Base-by-base conservation (phyloP, 2,329 filamentous ascomycete species). In the Parastagonospora nodorum region DNA sequence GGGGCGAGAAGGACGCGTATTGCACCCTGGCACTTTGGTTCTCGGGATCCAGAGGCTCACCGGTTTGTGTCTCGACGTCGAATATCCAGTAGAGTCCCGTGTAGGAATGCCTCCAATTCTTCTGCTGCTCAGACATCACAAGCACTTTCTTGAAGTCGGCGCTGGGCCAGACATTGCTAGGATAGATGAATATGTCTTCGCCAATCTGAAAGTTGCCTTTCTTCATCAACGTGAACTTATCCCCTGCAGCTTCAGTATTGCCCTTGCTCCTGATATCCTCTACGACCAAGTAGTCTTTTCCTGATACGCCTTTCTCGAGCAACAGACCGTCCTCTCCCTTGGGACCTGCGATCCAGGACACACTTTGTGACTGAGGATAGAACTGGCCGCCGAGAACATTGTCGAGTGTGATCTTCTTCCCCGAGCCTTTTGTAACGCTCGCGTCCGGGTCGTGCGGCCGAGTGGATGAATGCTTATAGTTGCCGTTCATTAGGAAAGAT, bases 41-140 rank as follows among this genome's bases (percentile, higher is more conserved):
- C 2, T 77, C 78, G 0, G 90, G 88, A 58, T 97, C 85, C 45
- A 99, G 77, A 1, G 94, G 86, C 73, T 96, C 82, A 1, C 83
- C 89, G 1, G 77, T 82, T 71, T 97, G 92, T 1, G 86, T 87
- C 29, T 84, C 85, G 24, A 99, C 94, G 68, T 99, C 89, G 59
- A 97, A 89, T 52, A 99, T 86, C 85, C 89, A 99, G 77, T 97
- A 99, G 24, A 83, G 80, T 0, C 88, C 93, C 8, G 87, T 92
- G 66, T 84, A 92, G 0, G 93, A 97, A 73, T 97, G 89, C 59
- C 94, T 86, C 88, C 92, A 99, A 64, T 94, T 92, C 64, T 84
- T 85, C 72, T 89, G 76, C 16, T 78, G 71, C 45, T 91, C 79
- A 8, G 91, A 90, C 42, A 86, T 82, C n/a, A 97, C 77, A 44